Conservation (phyloP, 164 flowering plant genomes). For the grape (Vitis vinifera) region ASM3070453v1 NC_081823.1:7701001-7701500, state of each 20-base stretch:
- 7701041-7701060: conserved; percentile 68
- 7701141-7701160: conserved; percentile 25
- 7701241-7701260: conserved; percentile 93
- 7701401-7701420: conserved; percentile 74
- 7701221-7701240: conserved; percentile 81
- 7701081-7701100: conserved; percentile 27
- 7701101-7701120: conserved; percentile 42
- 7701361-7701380: conserved; percentile 78
- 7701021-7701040: conserved; percentile 14
- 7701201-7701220: conserved; percentile 45
- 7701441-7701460: conserved; percentile 84
- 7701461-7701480: conserved; percentile 93
- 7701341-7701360: conserved; percentile 91
- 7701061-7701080: conserved; percentile 61
- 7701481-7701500: conserved; percentile 77
- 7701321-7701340: conserved; percentile 61
- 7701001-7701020: conserved; percentile 12
- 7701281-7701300: conserved; percentile 97
- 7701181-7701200: conserved; percentile 7
- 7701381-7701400: conserved; percentile 57
- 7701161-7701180: conserved; percentile 28
- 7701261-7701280: conserved; percentile 97
- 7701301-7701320: conserved; percentile 75
- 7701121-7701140: conserved; percentile 15
- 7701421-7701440: conserved; percentile 97